Evolutionary conservation across 768 basidiomycete genomes (phyloP), one percentile per base, ranked within the genome.

Genomic region (Macrolepiota albuminosa): DNA sequence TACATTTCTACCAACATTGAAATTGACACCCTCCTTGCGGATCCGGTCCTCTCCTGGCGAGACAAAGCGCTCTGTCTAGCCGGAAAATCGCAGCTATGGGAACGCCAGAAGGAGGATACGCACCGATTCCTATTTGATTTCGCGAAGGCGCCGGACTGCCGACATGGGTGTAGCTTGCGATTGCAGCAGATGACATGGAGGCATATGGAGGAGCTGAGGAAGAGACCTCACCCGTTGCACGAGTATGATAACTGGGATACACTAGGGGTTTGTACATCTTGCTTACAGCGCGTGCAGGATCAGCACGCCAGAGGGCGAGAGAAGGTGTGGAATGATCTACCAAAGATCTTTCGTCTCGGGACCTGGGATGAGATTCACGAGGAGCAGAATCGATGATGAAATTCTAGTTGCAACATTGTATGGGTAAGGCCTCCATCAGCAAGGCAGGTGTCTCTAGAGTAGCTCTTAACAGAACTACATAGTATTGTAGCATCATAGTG

Each of bases 1-100:
- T 79, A 79, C 57, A 75, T 79, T 56, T 78, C 76, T 50, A 73
- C 76, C 0, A 76, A 78, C 49, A 76, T 79, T 39, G 46, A 63
- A 14, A 68, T 69, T 21, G 72, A 75, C 26, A 69, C 72, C 13
- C 68, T 79, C 8, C 64, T 79, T 11, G 61, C 67, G 6, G 73
- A 78, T 57, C 43, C 65, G 2, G 70, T 71, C 6, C 66, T 79
- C 31, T 75, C 75, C 2, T 79, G 78, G 78, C 65, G 67, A 24
- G 75, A 78, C 61, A 79, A 77, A 56, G 73, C 78, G 0, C 67
- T 78, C 1, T 76, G 76, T 51, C 66, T 79, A 0, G 76, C 76
- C 0, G 78, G 77, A 1, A 76, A 73, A 56, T 74, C 77, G 40
- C 63, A 65, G 3, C 59, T 79, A 7, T 79, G 77, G 76, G 72